Percentiles rank a stretch among this genome's conserved stretches.
These are phyloP conservation scores for Colletotrichum coccodes DNA, from an alignment of 2,329 filamentous ascomycete genomes.

Conservation along the genomic window DNA sequence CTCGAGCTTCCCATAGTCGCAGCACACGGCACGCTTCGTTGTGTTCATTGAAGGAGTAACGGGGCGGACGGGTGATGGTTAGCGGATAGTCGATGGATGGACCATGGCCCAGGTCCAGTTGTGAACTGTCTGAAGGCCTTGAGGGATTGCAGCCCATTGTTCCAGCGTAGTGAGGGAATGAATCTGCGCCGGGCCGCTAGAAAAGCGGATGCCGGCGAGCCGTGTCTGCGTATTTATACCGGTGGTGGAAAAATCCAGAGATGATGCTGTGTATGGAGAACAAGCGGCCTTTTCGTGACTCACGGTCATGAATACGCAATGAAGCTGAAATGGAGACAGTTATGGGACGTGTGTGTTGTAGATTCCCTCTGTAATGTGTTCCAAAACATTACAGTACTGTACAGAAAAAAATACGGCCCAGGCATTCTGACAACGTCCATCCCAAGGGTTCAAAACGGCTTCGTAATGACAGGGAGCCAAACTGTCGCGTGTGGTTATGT, in stretches of 20 bases:
- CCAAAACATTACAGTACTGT: no score
- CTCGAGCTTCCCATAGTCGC: not conserved
- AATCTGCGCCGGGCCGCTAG: not conserved
- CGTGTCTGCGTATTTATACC: not conserved
- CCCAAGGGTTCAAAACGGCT: no score
- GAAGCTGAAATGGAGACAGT: no score
- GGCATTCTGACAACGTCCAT: no score
- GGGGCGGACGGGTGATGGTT: not conserved
- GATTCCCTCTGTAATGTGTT: no score
- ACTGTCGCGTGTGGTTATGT: not conserved
- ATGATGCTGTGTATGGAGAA: no score
- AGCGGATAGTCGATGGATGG: not conserved
- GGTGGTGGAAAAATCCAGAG: not conserved
- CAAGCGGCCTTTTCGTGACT: no score
- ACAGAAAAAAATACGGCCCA: no score
- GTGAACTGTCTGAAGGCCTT: not conserved
- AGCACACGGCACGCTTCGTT: not conserved
- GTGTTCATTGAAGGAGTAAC: not conserved
- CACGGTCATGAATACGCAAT: no score
- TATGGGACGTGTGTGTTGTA: no score
- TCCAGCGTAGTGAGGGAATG: not conserved
- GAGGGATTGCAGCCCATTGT: not conserved
- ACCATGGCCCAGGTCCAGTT: not conserved
- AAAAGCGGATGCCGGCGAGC: not conserved
- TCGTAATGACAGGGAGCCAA: no score